These are phyloP conservation scores for Colletotrichum sansevieriae DNA, from an alignment of 2,329 filamentous ascomycete species.

Conservation along the genomic window DNA sequence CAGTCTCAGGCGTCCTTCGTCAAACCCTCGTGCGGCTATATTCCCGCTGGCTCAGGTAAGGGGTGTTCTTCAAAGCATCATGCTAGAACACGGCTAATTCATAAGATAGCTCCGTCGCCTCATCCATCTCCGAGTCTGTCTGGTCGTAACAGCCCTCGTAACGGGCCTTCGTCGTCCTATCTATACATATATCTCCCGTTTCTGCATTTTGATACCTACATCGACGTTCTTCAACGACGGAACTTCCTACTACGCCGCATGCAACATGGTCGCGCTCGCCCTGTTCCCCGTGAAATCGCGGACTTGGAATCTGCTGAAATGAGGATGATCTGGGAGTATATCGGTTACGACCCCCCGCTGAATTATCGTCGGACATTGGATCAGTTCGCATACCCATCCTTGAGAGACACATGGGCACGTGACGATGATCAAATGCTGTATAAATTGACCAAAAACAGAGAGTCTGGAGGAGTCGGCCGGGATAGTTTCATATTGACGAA, in stretches of 20 bases:
- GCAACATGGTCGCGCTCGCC: constrained; percentile 66
- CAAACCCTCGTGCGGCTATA: constrained; percentile 62
- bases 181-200: constrained; percentile 69
- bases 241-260: constrained; percentile 66
- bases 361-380: constrained; percentile 73
- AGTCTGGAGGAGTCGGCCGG: constrained; percentile 39
- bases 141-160: constrained; percentile 33
- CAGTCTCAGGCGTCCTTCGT: constrained; percentile 65
- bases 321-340: constrained; percentile 73
- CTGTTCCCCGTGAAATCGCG: constrained; percentile 67
- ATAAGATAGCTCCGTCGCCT: constrained; percentile 53
- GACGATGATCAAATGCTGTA: constrained; percentile 78
- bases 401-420: constrained; percentile 70
- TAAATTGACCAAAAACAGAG: constrained; percentile 69
- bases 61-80: accelerated
- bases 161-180: constrained; percentile 45
- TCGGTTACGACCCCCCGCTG: constrained; percentile 71
- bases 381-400: constrained; percentile 73
- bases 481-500: constrained; percentile 37
- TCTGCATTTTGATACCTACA: constrained; percentile 75
- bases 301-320: constrained; percentile 68
- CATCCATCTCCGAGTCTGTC: constrained; percentile 45
- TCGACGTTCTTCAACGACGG: constrained; percentile 67
- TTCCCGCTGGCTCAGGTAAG: constrained; percentile 48
- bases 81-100: neutral